phyloP scores from a whole-genome alignment of 148 eudicot species.

The Nyssa sinensis region DNA sequence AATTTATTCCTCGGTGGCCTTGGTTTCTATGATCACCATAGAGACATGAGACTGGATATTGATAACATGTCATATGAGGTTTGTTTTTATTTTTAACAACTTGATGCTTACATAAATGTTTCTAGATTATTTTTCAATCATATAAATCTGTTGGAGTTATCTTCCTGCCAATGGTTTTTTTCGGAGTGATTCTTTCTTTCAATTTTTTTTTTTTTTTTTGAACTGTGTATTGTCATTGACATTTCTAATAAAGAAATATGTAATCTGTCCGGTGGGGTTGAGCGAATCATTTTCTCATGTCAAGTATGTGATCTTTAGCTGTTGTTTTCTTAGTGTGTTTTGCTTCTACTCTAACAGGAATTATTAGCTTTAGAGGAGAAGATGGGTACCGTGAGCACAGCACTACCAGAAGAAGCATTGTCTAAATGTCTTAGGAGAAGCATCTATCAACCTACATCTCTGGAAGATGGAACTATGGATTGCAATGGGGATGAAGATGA shows the following conservation, averaged over 20 bases:
- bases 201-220: too few relatives aligned
- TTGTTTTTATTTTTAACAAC: conserved; percentile 5
- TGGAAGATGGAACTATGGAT: conserved; percentile 17
- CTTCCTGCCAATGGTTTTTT: too few relatives aligned
- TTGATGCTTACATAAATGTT: conserved; percentile 5
- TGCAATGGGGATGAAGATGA: conserved; percentile 40
- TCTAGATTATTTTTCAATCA: neutral
- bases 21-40: conserved; percentile 75
- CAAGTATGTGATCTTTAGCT: neutral
- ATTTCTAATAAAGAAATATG: too few relatives aligned
- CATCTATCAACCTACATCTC: conserved; percentile 33
- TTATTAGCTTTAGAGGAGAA: conserved; percentile 87
- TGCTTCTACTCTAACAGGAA: conserved; percentile 48
- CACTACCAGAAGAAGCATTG: conserved; percentile 66
- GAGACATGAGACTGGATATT: conserved; percentile 94
- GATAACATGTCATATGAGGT: conserved; percentile 98
- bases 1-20: conserved; percentile 75
- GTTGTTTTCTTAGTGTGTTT: neutral
- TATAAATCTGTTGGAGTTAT: neutral
- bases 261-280: too few relatives aligned
- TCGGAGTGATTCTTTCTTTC: neutral
- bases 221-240: too few relatives aligned
- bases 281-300: too few relatives aligned
- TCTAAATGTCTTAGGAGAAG: conserved; percentile 55
- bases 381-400: conserved; percentile 93